Percentiles rank a stretch among this genome's conserved stretches.
phyloP scores from a whole-genome alignment of 225 moss, liverwort and hornwort genomes.

The Physcomitrium patens region DNA sequence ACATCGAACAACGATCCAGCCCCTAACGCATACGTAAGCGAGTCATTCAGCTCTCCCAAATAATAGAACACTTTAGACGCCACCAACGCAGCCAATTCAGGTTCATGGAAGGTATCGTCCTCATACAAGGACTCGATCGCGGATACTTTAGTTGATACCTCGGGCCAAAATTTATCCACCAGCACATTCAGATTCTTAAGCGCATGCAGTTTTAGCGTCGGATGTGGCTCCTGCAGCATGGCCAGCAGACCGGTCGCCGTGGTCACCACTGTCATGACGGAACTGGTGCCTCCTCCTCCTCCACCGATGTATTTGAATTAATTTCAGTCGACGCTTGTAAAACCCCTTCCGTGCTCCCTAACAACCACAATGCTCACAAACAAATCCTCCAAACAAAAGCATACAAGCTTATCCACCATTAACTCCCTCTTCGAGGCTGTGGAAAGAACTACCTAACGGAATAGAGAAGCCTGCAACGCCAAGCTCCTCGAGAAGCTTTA shows the following conservation, averaged over 20 bases:
- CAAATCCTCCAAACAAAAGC: no score
- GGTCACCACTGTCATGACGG: slow-evolving; percentile 68
- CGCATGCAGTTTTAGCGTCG: slow-evolving; percentile 73
- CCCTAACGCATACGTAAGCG: slow-evolving; percentile 69
- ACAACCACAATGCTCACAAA: neutral
- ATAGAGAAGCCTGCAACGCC: no score
- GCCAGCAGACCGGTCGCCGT: slow-evolving; percentile 84
- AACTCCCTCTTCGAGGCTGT: no score
- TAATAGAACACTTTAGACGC: slow-evolving; percentile 90
- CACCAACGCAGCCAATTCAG: slow-evolving; percentile 74
- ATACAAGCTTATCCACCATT: no score
- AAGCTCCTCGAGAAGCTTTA: no score
- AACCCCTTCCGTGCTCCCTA: neutral
- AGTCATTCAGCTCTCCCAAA: slow-evolving; percentile 78
- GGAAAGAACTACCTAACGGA: no score
- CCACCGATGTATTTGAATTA: neutral
- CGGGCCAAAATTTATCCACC: slow-evolving; percentile 83
- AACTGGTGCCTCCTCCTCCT: neutral
- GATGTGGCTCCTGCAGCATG: slow-evolving; percentile 83
- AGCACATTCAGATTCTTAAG: slow-evolving; percentile 74
- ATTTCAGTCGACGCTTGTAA: slow-evolving; percentile 2
- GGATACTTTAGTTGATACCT: slow-evolving; percentile 79
- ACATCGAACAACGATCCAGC: slow-evolving; percentile 84
- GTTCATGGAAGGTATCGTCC: slow-evolving; percentile 72
- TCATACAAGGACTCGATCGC: slow-evolving; percentile 80